phyloP scores from a whole-genome alignment of 208 protist genomes.

The Herpetomonas samuelpessoai region DNA sequence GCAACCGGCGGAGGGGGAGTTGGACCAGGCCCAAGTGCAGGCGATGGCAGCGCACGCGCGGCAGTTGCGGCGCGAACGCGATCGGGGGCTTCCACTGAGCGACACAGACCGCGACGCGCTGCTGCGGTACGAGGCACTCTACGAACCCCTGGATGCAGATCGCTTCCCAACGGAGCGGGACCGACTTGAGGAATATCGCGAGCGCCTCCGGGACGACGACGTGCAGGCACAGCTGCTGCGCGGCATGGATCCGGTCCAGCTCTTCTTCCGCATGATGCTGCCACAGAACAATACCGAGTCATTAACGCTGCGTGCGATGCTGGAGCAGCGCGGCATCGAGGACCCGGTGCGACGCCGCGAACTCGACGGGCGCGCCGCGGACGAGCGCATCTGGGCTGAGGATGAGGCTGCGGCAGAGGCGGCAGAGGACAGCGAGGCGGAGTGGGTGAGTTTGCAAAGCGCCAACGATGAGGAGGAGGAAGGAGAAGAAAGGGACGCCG shows the following conservation, averaged over 20 bases:
- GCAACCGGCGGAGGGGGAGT: constrained; percentile 15
- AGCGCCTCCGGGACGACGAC: constrained; percentile 21
- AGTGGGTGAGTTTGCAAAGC: background rate
- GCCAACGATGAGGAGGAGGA: no score
- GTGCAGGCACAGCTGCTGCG: constrained; percentile 3
- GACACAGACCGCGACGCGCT: constrained; percentile 31
- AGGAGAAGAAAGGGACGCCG: no score
- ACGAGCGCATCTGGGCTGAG: background rate
- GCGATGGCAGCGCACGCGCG: background rate
- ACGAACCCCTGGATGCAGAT: constrained; percentile 14
- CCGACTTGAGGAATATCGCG: constrained; percentile 14
- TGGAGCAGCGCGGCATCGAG: constrained; percentile 16
- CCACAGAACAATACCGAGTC: constrained; percentile 22
- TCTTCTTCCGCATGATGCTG: constrained; percentile 24
- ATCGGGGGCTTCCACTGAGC: no score
- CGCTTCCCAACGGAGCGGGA: constrained; percentile 7
- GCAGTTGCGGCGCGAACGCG: constrained; percentile 7
- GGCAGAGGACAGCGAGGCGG: background rate
- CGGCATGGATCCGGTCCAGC: constrained; percentile 11
- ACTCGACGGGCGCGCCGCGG: background rate
- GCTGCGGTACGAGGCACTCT: constrained; percentile 33
- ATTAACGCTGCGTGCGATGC: constrained; percentile 22
- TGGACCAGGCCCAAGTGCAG: constrained; percentile 3
- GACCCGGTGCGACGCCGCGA: constrained; percentile 21
- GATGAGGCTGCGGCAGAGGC: constrained; percentile 3